Evolutionary conservation across 176 grass and related monocot genomes (phyloP).

Genomic region (Puya raimondii): DNA sequence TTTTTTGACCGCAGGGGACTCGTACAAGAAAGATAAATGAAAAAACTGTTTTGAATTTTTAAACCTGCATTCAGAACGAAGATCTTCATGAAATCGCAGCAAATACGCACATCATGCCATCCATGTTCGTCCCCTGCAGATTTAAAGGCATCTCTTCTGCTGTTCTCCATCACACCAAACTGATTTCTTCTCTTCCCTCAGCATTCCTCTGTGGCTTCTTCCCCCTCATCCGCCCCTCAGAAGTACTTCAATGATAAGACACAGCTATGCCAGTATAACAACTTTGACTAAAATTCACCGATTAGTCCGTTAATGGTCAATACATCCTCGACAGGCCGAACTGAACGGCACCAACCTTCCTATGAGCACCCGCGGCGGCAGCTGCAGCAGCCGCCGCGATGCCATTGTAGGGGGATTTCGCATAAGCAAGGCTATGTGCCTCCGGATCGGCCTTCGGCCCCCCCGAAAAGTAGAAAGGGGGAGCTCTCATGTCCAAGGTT

Average conservation of each 20-base stretch:
- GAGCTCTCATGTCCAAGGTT: conserved; percentile 86
- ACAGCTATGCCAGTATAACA: background rate
- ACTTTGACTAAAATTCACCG: background rate
- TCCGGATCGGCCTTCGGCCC: conserved; percentile 38
- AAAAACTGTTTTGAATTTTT: background rate
- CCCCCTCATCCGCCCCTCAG: background rate
- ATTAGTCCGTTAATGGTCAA: conserved; percentile 23
- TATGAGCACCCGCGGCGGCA: conserved; percentile 53
- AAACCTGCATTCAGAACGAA: background rate
- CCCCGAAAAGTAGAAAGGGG: conserved; percentile 57
- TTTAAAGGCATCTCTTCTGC: no score
- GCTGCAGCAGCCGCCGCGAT: conserved; percentile 56
- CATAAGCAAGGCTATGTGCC: conserved; percentile 33
- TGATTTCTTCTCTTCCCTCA: no score
- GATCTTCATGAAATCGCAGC: no score
- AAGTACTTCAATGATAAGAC: background rate
- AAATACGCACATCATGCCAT: no score
- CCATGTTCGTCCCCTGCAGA: no score
- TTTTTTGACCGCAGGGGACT: background rate
- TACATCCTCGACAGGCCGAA: conserved; percentile 81
- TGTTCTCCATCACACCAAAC: no score
- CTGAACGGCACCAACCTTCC: conserved; percentile 58
- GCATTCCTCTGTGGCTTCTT: no score
- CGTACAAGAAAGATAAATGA: background rate
- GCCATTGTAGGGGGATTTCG: conserved; percentile 44